Base-by-base conservation (phyloP, 108 stramenopile genomes). In the Ochromonas danica region DNA sequence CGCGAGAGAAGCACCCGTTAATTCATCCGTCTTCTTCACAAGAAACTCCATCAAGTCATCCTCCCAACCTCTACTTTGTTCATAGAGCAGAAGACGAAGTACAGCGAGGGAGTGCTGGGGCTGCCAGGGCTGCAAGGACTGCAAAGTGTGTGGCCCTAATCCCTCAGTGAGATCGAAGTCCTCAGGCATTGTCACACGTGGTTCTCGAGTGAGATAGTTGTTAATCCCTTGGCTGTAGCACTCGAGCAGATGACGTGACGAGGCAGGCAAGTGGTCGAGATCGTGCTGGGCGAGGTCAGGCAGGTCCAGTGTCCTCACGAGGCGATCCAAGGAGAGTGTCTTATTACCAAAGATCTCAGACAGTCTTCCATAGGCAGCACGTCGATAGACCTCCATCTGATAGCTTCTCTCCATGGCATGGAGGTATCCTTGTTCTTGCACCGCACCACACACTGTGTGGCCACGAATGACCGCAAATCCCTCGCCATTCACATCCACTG, bases 361-460 rank as follows among this genome's bases (percentile, higher is more conserved):
- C 51, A 57, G 22, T 10, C 17, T 57, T 17, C 51, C 51, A 22
- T 17, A 22, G 22, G 51, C 51, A 10, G 22, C 22, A 22, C 51
- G 51, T 10, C 51, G 51, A 22, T 57, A 57, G 51, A 57, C 51
- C 17, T 57, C 51, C 51, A 57, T 57, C 51, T 57, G 51, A 57
- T 17, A 57, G 17, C 10, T 10, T 57, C 51, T 10, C 22, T 57
- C 51, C 22, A 17, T 57, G 51, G 51, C 51, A 22, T 57, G 51
- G 17, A 57, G 17, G 51, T 57, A 57, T 10, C 51, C 51, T 22
- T 57, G 51, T 57, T 57, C 17, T 10, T 57, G 22, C 17, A 57
- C 51, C 51, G 51, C 10, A 17, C 51, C 51, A 22, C 51, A 17
- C 17, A 57, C 17, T 22, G 10, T 22, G 51, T 57, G 51, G n/a